Conservation (phyloP, 2,329 filamentous ascomycete species). For the Corniculantispora saksenae region DNA sequence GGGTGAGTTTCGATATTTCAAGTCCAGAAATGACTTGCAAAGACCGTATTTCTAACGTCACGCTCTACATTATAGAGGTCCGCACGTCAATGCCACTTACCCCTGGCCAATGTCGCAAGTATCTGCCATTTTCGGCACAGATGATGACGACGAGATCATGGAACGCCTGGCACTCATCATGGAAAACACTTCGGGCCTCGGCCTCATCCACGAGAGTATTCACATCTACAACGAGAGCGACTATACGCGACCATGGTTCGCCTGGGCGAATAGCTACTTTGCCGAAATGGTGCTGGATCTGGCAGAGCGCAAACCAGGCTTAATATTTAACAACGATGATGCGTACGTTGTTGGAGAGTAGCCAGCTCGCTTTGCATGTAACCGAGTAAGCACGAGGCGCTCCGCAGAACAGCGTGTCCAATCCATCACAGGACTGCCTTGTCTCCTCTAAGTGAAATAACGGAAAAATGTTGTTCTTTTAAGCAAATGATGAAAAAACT, state of each 20-base stretch:
- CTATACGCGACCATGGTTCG: conserved; percentile 50
- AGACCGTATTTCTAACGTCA: background rate
- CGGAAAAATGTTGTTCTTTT: too few species aligned
- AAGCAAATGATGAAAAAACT: too few species aligned
- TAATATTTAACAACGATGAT: conserved; percentile 52
- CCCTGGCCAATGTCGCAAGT: conserved; percentile 60
- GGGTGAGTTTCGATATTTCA: conserved; percentile 24
- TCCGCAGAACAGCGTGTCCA: too few species aligned
- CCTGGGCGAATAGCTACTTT: conserved; percentile 46
- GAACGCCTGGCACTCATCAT: conserved; percentile 40
- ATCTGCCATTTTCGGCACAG: conserved; percentile 52
- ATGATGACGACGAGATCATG: conserved; percentile 36
- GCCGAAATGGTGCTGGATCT: conserved; percentile 64
- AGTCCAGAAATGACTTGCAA: background rate
- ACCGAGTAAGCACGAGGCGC: too few species aligned
- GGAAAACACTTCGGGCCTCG: conserved; percentile 41
- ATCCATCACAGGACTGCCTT: too few species aligned
- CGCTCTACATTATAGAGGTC: conserved; percentile 46
- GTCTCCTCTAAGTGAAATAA: too few species aligned
- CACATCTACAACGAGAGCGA: conserved; percentile 41
- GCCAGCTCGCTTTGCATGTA: too few species aligned
- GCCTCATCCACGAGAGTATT: conserved; percentile 52
- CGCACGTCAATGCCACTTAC: conserved; percentile 61
- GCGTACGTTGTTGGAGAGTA: conserved; percentile 13
- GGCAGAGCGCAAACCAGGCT: conserved; percentile 76